phyloP scores from a whole-genome alignment of 148 eudicot genomes.

The Cornus kousa region DNA sequence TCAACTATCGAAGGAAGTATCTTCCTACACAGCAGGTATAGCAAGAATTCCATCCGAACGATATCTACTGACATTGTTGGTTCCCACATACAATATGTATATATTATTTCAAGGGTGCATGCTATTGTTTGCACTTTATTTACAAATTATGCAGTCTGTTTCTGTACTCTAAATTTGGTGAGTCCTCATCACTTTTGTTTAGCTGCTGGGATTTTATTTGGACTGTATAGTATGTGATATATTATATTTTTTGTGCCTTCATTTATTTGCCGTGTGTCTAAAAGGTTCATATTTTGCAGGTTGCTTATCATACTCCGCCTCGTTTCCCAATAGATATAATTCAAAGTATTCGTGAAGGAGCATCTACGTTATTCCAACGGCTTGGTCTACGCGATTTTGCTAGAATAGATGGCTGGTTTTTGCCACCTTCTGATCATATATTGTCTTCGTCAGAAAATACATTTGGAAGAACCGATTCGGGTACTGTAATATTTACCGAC shows the following conservation, averaged over 20 bases:
- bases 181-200: not conserved
- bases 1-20: slow-evolving; percentile 84
- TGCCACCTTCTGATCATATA: slow-evolving; percentile 50
- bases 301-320: slow-evolving; percentile 91
- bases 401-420: slow-evolving; percentile 92
- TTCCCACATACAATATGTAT: not conserved
- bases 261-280: slow-evolving; percentile 3
- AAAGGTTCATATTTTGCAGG: slow-evolving; percentile 40
- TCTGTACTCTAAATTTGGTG: not conserved
- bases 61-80: not conserved
- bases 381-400: slow-evolving; percentile 88
- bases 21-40: slow-evolving; percentile 90
- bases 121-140: not conserved
- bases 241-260: slow-evolving; percentile 9
- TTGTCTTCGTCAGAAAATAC: slow-evolving; percentile 33
- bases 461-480: slow-evolving; percentile 56
- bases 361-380: slow-evolving; percentile 54
- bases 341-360: slow-evolving; percentile 68
- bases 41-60: not conserved
- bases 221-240: not conserved
- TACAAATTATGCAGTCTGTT: slow-evolving; percentile 1
- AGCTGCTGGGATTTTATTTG: not conserved
- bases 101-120: not conserved
- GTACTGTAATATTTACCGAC: slow-evolving; percentile 71
- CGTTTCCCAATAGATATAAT: slow-evolving; percentile 73